Evolutionary conservation across 208 protist species (phyloP), one percentile per base, ranked within the genome.

Genomic region (Acanthamoeba sp.): DNA sequence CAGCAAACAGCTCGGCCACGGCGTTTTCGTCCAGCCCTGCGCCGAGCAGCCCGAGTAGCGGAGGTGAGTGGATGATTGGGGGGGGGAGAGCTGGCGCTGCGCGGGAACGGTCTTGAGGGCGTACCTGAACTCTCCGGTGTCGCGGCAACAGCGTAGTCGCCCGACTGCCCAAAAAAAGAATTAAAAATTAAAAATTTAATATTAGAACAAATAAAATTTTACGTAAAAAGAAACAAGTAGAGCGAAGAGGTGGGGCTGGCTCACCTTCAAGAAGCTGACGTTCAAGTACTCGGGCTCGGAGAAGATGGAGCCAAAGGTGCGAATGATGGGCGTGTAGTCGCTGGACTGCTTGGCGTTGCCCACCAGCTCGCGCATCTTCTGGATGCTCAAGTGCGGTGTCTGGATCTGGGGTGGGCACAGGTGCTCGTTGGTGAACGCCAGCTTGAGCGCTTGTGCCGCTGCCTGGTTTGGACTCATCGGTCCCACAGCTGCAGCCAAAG

Each of bases 251-350:
- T 82, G 3, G 10, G 9, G 73, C 59, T 4, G 38, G 82, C 36
- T 55, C 57, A 71, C 64, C 64, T 80, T 78, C 62, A 93, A 80
- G 32, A 93, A 93, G 59, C 88, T 80, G 16, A 27, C 7, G 48
- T 59, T 78, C 29, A 93, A 38, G 59, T n/a, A 80, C 52, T 93
- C 88, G 29, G 62, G 62, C 36, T 48, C 48, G 32, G 88, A 93
- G 36, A 93, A 93, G 16, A 71, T 57, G 6, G 59, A 78, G 32
- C 88, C 88, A 24, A 93, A 48, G 20, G 48, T 80, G 22, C 88
- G 32, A 6, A 93, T 93, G 40, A 93, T 55, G 12, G 88, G 88
- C 16, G 59, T 93, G 38, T 55, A 93, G 88, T 93, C 64, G 36
- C 40, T 71, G 57, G 34, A 52, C 27, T 24, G 38, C 88, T 93